These are phyloP conservation scores for Cercospora sojina DNA, from an alignment of 2,329 filamentous ascomycete species.

Conservation along the genomic window DNA sequence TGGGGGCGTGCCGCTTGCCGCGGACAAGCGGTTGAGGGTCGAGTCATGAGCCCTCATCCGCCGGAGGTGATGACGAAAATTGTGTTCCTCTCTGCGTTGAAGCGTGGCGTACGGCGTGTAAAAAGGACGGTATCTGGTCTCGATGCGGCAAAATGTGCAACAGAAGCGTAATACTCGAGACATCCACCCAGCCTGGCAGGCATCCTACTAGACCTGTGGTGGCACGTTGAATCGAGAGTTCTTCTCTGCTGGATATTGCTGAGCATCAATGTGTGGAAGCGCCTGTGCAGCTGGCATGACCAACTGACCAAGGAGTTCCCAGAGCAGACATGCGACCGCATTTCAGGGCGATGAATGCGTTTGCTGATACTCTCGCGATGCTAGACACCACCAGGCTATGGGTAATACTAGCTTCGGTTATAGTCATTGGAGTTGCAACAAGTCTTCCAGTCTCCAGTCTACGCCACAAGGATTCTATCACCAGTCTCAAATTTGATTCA, in stretches of 20 bases:
- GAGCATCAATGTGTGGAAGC: neutral
- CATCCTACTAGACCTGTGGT: neutral
- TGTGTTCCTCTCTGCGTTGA: neutral
- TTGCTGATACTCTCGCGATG: neutral
- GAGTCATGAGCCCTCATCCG: slow-evolving; percentile 18
- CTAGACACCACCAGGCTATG: neutral
- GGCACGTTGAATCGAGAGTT: neutral
- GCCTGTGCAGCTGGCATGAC: neutral
- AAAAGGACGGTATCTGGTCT: neutral
- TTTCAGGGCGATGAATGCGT: neutral
- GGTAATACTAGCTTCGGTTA: neutral
- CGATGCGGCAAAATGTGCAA: neutral
- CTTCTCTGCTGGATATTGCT: neutral
- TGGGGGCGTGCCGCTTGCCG: slow-evolving; percentile 21
- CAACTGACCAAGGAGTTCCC: neutral
- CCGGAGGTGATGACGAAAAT: neutral
- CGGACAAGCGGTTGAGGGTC: slow-evolving; percentile 32
- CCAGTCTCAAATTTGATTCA: slow-evolving; percentile 3
- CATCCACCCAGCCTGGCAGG: neutral
- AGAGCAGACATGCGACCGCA: neutral
- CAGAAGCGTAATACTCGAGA: neutral
- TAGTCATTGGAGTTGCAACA: neutral
- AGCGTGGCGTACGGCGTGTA: neutral
- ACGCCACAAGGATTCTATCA: neutral
- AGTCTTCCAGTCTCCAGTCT: neutral